These are phyloP conservation scores for Eucalyptus leucophloia DNA, from an alignment of 345 rosid genomes.

Conservation along the genomic window DNA sequence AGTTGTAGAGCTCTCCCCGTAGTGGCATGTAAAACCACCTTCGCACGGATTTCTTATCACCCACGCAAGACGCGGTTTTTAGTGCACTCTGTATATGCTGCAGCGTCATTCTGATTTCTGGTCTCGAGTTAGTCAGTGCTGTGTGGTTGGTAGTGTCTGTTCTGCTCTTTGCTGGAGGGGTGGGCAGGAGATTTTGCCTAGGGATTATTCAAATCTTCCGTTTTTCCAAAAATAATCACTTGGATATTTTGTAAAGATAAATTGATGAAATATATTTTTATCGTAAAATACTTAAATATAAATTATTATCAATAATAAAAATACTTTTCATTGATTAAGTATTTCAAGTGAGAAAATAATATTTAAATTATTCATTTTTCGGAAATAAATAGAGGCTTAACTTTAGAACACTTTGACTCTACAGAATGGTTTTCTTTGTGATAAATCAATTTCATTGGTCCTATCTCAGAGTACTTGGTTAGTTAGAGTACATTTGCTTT, in stretches of 20 bases:
- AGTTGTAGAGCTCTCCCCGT: slow-evolving; percentile 23
- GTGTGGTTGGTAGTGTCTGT: background rate
- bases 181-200: background rate
- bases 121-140: background rate
- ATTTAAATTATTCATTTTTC: no score
- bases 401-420: background rate
- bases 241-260: no score
- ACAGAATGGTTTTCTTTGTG: background rate
- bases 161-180: background rate
- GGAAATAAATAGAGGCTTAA: no score
- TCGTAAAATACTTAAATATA: background rate
- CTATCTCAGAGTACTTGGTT: background rate
- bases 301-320: background rate
- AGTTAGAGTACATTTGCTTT: background rate
- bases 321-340: no score
- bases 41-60: background rate
- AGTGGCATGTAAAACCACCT: background rate
- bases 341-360: background rate
- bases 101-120: background rate
- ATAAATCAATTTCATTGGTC: background rate
- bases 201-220: background rate
- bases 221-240: no score
- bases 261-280: no score
- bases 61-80: background rate
- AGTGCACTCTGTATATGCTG: background rate